These are phyloP conservation scores for Beauveria caledonica DNA, from an alignment of 2,329 filamentous ascomycete genomes.

Conservation along the genomic window DNA sequence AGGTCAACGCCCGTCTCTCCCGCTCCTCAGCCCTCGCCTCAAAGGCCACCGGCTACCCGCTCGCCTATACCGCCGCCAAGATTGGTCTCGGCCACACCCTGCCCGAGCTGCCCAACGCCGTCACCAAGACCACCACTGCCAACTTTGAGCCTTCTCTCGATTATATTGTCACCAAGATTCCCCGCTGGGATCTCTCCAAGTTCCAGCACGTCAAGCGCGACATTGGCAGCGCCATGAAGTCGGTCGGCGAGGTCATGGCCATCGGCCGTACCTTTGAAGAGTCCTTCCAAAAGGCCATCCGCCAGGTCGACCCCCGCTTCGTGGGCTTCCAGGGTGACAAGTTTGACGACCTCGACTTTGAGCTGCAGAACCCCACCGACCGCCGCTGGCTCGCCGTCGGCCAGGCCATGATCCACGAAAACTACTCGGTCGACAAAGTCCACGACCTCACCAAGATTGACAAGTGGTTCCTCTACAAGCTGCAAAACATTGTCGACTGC, in stretches of 20 bases:
- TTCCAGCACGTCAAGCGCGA: constrained; percentile 98
- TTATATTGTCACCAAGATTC: constrained; percentile 98
- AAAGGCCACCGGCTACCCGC: constrained; percentile 94
- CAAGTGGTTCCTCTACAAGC: constrained; percentile 98
- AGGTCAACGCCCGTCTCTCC: constrained; percentile 97
- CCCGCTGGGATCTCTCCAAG: constrained; percentile 95
- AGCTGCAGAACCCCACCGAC: constrained; percentile 87
- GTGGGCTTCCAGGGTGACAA: constrained; percentile 91
- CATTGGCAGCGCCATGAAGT: constrained; percentile 98
- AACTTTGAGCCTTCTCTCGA: constrained; percentile 98
- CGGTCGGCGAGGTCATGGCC: constrained; percentile 97
- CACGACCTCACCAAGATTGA: constrained; percentile 97
- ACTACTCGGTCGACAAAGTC: constrained; percentile 84
- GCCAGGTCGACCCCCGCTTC: constrained; percentile 88
- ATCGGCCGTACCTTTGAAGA: constrained; percentile 98
- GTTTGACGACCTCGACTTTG: constrained; percentile 86
- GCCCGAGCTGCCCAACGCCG: constrained; percentile 92
- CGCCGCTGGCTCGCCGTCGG: constrained; percentile 95
- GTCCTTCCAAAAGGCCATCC: constrained; percentile 97
- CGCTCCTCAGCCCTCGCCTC: constrained; percentile 94
- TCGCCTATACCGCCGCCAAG: constrained; percentile 96
- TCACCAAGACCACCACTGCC: constrained; percentile 96
- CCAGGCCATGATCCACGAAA: constrained; percentile 95
- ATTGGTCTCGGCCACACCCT: constrained; percentile 94
- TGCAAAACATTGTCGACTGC: constrained; percentile 93